A percentile compares a stretch with the other conserved stretches of the same genome.
Conservation (phyloP, 768 basidiomycete species). For the Mycena vulgaris region DNA sequence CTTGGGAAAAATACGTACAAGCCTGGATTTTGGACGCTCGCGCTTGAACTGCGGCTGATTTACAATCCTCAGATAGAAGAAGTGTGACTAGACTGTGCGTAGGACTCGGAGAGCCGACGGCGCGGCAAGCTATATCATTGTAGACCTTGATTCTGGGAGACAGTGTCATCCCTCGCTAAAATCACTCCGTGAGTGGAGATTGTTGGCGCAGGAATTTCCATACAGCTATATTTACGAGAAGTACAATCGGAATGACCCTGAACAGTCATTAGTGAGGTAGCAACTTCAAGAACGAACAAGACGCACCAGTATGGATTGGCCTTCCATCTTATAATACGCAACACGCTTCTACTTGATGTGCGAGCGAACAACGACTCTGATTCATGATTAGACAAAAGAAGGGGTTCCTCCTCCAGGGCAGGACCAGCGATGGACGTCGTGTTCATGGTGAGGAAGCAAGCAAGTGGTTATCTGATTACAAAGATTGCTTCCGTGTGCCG, state of each 20-base stretch:
- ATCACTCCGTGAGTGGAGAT: conserved; percentile 28
- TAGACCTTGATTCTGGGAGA: conserved; percentile 87
- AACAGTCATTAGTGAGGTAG: not conserved
- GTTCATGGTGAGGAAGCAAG: conserved; percentile 18
- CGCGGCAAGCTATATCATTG: conserved; percentile 81
- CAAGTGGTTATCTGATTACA: too few relatives aligned
- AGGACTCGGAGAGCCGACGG: conserved; percentile 47
- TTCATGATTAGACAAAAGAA: conserved; percentile 8
- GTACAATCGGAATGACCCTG: conserved; percentile 82
- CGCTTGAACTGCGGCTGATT: conserved; percentile 71
- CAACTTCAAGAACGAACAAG: not conserved
- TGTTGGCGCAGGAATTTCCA: conserved; percentile 39
- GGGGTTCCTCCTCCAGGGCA: conserved; percentile 6
- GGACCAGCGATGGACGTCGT: not conserved
- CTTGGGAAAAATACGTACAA: conserved; percentile 48
- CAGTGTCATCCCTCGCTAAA: conserved; percentile 84
- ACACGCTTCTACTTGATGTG: not conserved
- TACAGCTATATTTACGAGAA: conserved; percentile 78
- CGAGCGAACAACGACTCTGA: not conserved
- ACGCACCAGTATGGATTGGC: conserved; percentile 63
- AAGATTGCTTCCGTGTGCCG: too few relatives aligned
- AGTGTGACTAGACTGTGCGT: not conserved
- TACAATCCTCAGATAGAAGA: conserved; percentile 22
- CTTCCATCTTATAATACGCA: conserved; percentile 42
- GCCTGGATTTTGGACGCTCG: conserved; percentile 83